A percentile compares a stretch with the other conserved stretches of the same genome.
These are phyloP conservation scores for Anthostomella pinea DNA, from an alignment of 2,329 filamentous ascomycete species.

Conservation along the genomic window DNA sequence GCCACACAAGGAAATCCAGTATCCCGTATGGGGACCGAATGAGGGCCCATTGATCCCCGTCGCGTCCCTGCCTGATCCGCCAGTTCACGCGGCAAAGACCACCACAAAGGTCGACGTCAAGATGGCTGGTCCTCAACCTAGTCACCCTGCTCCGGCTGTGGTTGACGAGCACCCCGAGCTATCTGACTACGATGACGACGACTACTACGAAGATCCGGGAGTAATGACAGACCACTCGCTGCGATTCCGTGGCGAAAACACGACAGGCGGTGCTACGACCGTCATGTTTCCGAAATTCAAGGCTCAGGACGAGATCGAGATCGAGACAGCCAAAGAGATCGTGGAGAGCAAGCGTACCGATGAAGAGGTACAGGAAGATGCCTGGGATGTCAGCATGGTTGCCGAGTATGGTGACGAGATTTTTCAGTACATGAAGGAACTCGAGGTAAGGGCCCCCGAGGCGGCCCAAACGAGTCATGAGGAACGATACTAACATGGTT, in stretches of 20 bases:
- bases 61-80: conserved; percentile 9
- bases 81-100: not conserved
- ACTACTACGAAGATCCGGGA: conserved; percentile 61
- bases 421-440: conserved; percentile 83
- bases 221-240: conserved; percentile 75
- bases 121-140: conserved; percentile 2
- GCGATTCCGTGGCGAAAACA: conserved; percentile 67
- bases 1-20: conserved; percentile 13
- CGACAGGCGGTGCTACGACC: conserved; percentile 48
- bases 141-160: conserved; percentile 11
- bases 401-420: conserved; percentile 96
- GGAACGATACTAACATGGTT: conserved; percentile 16
- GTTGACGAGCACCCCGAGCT: conserved; percentile 37
- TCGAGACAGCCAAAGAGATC: conserved; percentile 61
- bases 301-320: conserved; percentile 66
- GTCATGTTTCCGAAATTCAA: conserved; percentile 69
- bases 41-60: conserved; percentile 7
- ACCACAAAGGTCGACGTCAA: conserved; percentile 5
- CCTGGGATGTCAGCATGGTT: conserved; percentile 95
- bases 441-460: conserved; percentile 83
- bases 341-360: conserved; percentile 64
- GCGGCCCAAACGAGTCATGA: no score
- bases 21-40: conserved; percentile 6
- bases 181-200: conserved; percentile 69
- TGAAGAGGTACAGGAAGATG: conserved; percentile 84